phyloP scores from a whole-genome alignment of 345 rosid species.

The Populus simonii region DNA sequence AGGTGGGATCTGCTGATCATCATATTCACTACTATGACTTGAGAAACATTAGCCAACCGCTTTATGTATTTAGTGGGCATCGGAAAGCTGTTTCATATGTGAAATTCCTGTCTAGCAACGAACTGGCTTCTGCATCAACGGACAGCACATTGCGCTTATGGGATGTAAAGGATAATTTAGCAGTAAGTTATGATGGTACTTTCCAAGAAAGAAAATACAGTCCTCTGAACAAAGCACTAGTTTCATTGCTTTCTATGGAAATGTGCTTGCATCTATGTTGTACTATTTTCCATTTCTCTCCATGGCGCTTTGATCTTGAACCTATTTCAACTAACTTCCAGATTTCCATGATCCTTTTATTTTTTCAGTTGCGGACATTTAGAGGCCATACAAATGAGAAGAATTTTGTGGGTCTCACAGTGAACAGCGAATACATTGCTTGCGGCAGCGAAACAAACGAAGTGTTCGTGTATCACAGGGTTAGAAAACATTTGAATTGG shows the following conservation, averaged over 20 bases:
- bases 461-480: constrained; percentile 92
- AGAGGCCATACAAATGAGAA: constrained; percentile 85
- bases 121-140: constrained; percentile 93
- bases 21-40: constrained; percentile 80
- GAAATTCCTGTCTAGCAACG: constrained; percentile 72
- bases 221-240: neutral
- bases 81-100: constrained; percentile 86
- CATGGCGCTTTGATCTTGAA: neutral
- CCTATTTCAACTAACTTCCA: neutral
- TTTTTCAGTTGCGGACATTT: constrained; percentile 64
- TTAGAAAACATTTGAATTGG: constrained; percentile 11
- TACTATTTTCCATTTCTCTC: neutral
- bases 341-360: neutral
- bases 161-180: constrained; percentile 80
- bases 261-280: neutral
- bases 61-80: constrained; percentile 81
- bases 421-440: constrained; percentile 73
- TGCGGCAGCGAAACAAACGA: constrained; percentile 94
- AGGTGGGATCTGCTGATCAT: constrained; percentile 96
- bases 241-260: constrained; percentile 1
- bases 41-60: constrained; percentile 73
- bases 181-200: constrained; percentile 41
- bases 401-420: constrained; percentile 83
- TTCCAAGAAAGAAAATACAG: neutral
- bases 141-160: constrained; percentile 85